Base-by-base conservation (phyloP, 805 yeast species). In the Saccharomycopsis vini region DNA sequence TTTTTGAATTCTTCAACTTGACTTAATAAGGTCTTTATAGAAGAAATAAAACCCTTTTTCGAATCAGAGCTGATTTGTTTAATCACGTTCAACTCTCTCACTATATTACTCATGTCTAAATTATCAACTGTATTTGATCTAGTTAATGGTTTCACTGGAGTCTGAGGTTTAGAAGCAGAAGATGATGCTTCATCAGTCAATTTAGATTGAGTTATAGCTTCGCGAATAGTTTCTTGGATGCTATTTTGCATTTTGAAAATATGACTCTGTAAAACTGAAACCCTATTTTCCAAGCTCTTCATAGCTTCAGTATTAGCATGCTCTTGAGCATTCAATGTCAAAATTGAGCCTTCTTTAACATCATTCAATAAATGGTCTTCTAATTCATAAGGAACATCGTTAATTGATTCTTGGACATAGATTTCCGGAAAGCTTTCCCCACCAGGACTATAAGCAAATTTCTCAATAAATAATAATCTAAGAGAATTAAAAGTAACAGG, bases 391-490 rank as follows among this genome's bases (percentile, higher is more conserved):
- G 81, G 69, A 1, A 88, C 70, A 0, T 73, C 73, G 26, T 72
- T 67, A 2, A 62, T 58, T 0, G 73, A 70, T 47, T 85, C 94
- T 48, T 72, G 77, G 4, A 88, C 68, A 53, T 83, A 82, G 22
- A 92, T 73, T 10, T 80, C 83, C 0, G 97, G 97, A 52, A 87
- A 86, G 1, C 74, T 62, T 10, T 76, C 72, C 1, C 75, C 60
- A 0, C 82, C 81, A 0, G 95, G 92, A 0, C 90, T 73, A 58
- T 81, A 87, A 2, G 90, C 86, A 63, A 88, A 89, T 53, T 78
- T 84, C 55, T 90, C 95, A 4, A 89, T 84, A 56, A 90, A 90
- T 20, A 84, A 63, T 1, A 87, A 67, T 36, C 92, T 69, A 29
- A 83, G 54, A 2, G 78, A 67, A 3, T 64, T 67, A 38, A 62